Conservation (phyloP, 2,329 filamentous ascomycete genomes). For the Penicillium sp. region DNA sequence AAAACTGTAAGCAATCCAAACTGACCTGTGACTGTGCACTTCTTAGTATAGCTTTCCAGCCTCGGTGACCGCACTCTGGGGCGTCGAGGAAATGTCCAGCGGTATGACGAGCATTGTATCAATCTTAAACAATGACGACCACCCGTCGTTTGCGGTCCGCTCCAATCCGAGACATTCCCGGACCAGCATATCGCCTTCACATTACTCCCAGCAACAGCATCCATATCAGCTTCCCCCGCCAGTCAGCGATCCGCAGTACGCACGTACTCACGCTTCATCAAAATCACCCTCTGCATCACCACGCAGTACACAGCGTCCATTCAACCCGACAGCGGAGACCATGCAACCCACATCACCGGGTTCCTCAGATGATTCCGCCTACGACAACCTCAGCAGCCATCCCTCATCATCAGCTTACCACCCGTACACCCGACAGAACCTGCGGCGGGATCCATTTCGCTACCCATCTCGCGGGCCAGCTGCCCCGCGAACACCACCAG, state of each 20-base stretch:
- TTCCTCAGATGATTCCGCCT: conserved; percentile 36
- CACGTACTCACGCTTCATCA: conserved; percentile 22
- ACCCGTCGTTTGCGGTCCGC: conserved; percentile 49
- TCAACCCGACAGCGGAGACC: conserved; percentile 30
- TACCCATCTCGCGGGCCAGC: conserved; percentile 27
- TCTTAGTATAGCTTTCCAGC: conserved; percentile 23
- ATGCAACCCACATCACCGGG: conserved; percentile 33
- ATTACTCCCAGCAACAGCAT: conserved; percentile 25
- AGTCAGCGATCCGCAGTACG: conserved; percentile 23
- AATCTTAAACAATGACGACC: conserved; percentile 52
- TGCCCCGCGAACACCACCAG: conserved; percentile 24
- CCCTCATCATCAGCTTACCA: conserved; percentile 27
- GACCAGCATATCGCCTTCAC: conserved; percentile 25
- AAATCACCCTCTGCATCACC: conserved; percentile 32
- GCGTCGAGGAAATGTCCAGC: conserved; percentile 33
- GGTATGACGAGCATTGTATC: conserved; percentile 43
- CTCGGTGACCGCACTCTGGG: conserved; percentile 19
- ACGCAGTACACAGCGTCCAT: conserved; percentile 25
- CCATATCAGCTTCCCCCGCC: conserved; percentile 14
- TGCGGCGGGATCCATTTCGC: conserved; percentile 21
- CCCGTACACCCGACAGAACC: conserved; percentile 32
- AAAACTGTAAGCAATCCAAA: neutral
- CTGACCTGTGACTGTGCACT: conserved; percentile 17
- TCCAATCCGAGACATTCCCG: conserved; percentile 30
- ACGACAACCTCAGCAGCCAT: conserved; percentile 34